phyloP scores from a whole-genome alignment of 1,284 basidiomycete genomes.

The Vanrija sp. region DNA sequence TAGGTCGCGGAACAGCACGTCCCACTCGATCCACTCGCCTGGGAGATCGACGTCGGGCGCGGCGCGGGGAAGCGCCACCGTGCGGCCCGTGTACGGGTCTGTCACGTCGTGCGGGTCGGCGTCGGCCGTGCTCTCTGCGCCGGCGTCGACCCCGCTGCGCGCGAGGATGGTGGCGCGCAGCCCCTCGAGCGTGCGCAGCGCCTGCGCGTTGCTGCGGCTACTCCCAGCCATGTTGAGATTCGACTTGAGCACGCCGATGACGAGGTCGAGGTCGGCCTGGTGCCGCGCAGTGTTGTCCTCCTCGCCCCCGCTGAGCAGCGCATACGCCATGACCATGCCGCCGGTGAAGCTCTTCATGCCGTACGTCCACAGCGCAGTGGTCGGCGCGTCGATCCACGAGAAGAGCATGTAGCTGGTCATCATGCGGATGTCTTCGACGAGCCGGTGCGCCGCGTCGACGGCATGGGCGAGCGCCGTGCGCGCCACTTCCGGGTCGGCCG shows the following conservation, averaged over 20 bases:
- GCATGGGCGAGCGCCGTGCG: not conserved
- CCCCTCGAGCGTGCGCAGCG: not conserved
- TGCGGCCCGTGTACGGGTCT: not conserved
- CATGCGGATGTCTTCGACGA: not conserved
- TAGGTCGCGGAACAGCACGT: not conserved
- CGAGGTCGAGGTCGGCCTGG: not conserved
- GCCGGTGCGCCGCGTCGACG: not conserved
- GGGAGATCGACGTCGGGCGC: not conserved
- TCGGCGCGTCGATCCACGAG: slow-evolving; percentile 2
- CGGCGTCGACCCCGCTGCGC: no score
- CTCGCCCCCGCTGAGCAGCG: not conserved
- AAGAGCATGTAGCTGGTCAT: not conserved
- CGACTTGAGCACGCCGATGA: slow-evolving; percentile 1
- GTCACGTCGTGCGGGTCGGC: not conserved
- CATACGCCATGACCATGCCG: slow-evolving; percentile 3
- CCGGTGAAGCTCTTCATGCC: slow-evolving; percentile 1
- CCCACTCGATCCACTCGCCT: slow-evolving; percentile 5
- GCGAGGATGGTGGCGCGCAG: not conserved
- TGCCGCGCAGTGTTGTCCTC: not conserved
- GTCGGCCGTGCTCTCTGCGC: not conserved
- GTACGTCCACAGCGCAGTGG: slow-evolving; percentile 2
- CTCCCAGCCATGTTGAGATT: not conserved
- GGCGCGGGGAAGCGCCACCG: no score
- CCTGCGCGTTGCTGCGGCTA: not conserved
- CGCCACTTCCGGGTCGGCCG: not conserved